Evolutionary conservation across 2,329 filamentous ascomycete genomes (phyloP), one percentile per base, ranked within the genome.

Genomic region (Xylariaceae sp.): DNA sequence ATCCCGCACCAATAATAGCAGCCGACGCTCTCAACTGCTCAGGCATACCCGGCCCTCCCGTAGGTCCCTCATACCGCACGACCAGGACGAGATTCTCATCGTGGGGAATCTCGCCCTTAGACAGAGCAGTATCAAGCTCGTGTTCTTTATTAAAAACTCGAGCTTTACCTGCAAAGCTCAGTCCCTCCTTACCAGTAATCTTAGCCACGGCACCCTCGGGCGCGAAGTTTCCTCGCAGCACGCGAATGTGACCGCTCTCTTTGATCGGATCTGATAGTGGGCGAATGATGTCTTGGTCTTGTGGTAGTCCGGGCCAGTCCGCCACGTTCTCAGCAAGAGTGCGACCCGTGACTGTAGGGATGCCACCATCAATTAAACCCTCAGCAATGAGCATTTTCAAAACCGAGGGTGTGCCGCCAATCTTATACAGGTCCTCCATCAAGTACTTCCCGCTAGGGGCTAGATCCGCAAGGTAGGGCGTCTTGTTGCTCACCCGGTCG

Each of bases 141-240:
- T 85, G 80, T 73, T 97, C 93, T 67, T 94, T 93, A 73, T 97
- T 79, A 71, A 94, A 97, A 39, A 95, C 90, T 16, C 86, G 81
- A 0, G 91, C 93, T 60, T 84, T 85, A 42, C 93, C 93, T 0
- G 81, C 87, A 73, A 97, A 97, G 10, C 75, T 78, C 6, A 92
- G 81, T 2, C 93, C 93, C 72, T 97, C 93, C 71, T 97, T 97
- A 29, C 93, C 93, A 0, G 93, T 97, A 72, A 97, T 97, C 74
- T 97, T 97, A 55, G 92, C 92, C 1, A 97, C 92, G 1, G 92
- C 89, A 27, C 93, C 93, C 9, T 86, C 88, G 1, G 93, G 93
- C 2, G 92, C 91, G 26, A 97, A 81, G 70, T 96, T 96, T 16
- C 93, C 93, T 55, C 84, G 83, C 3, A 97, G 81, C 55, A 97